phyloP scores from a whole-genome alignment of 495 filamentous ascomycete genomes.

The Hypoxylon intermedium region DNA sequence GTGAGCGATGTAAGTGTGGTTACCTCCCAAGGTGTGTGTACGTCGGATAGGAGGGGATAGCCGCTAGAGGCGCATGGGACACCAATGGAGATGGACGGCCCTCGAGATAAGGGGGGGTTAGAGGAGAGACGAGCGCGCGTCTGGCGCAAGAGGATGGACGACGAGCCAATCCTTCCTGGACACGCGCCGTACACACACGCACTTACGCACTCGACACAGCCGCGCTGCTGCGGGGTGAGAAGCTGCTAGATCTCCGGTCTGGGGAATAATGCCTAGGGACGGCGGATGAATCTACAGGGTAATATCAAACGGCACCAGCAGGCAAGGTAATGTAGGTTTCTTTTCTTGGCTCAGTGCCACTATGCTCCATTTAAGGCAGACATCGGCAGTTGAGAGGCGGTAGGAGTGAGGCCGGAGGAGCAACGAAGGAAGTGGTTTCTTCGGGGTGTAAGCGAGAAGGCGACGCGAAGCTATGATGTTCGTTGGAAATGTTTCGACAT shows the following conservation, averaged over 20 bases:
- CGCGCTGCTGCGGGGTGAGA: constrained; percentile 20
- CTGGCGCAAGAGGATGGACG: constrained; percentile 24
- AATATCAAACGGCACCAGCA: constrained; percentile 29
- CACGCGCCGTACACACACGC: constrained; percentile 25
- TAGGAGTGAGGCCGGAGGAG: neutral
- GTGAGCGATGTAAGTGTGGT: constrained; percentile 9
- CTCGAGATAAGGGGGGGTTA: constrained; percentile 3
- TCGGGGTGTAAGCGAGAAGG: constrained; percentile 13
- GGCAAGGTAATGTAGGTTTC: constrained; percentile 26
- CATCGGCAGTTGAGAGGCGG: constrained; percentile 36
- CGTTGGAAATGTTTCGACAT: constrained; percentile 5
- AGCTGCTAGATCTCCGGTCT: constrained; percentile 13
- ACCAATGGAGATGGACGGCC: constrained; percentile 30
- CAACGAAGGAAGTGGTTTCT: constrained; percentile 1
- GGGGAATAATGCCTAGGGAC: constrained; percentile 29
- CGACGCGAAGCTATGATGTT: constrained; percentile 12
- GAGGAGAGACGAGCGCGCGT: constrained; percentile 28
- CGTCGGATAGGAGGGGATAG: neutral
- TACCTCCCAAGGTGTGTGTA: constrained; percentile 16
- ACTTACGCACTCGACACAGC: constrained; percentile 18
- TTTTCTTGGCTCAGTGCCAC: constrained; percentile 28
- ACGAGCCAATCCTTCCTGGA: constrained; percentile 24
- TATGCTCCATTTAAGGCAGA: constrained; percentile 28
- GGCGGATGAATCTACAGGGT: constrained; percentile 38
- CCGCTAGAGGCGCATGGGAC: constrained; percentile 32